Conservation (phyloP, 1,284 basidiomycete genomes). For the Marasmius fiardii region DNA sequence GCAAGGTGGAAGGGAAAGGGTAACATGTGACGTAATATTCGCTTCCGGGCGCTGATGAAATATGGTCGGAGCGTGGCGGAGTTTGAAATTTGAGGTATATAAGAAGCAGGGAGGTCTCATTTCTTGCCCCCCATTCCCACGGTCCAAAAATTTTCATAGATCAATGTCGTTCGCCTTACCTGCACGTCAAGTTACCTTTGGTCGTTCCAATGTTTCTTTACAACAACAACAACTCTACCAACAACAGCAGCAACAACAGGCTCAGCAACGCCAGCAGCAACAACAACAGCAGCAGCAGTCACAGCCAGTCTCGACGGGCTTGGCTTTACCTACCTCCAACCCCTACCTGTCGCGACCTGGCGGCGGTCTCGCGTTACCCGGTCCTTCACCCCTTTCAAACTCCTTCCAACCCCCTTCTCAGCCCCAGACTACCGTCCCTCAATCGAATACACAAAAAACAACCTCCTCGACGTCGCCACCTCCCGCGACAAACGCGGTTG, state of each 20-base stretch:
- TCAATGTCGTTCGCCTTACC: conserved; percentile 70
- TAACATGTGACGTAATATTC: neutral
- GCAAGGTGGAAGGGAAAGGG: neutral
- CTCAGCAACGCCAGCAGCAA: conserved; percentile 34
- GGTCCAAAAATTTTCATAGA: conserved; percentile 25
- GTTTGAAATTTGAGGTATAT: conserved; percentile 7
- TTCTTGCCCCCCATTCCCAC: conserved; percentile 26
- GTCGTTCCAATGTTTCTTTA: conserved; percentile 49
- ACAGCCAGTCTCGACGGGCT: conserved; percentile 30
- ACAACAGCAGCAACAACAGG: conserved; percentile 38
- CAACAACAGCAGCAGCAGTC: conserved; percentile 35
- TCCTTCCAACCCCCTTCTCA: conserved; percentile 36
- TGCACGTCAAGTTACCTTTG: conserved; percentile 74
- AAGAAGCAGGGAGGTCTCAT: conserved; percentile 3
- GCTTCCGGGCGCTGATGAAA: neutral
- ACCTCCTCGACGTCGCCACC: conserved; percentile 22
- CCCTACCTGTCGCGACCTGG: conserved; percentile 11
- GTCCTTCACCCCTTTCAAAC: conserved; percentile 44
- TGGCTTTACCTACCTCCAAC: conserved; percentile 11
- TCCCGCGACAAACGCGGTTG: conserved; percentile 11
- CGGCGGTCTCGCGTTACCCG: conserved; percentile 42
- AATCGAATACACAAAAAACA: conserved; percentile 31
- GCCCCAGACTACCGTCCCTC: conserved; percentile 18
- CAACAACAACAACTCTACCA: conserved; percentile 42
- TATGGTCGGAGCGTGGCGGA: neutral